Base-by-base conservation (phyloP, 805 yeast genomes). In the Priceomyces haplophilus region DNA sequence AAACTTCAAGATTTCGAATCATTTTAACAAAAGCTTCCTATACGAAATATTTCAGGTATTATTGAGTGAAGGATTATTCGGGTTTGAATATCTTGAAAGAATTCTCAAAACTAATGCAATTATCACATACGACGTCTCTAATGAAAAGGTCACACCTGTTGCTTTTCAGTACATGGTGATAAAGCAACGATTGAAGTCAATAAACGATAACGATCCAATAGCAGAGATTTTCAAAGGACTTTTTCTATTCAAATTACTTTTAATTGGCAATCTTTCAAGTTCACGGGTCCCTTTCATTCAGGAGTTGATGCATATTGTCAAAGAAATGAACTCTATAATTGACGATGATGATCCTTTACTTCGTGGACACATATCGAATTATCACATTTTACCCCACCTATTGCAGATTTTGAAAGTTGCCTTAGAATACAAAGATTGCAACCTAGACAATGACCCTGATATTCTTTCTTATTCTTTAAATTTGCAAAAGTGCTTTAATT, bases 351-450 rank as follows among this genome's bases (percentile, higher is more conserved):
- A 39, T 25, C 35, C 27, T 8, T 24, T 34, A 23, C 43, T 53
- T n/a, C 55, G 58, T 42, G 41, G 51, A 4, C 55, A 59, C 38
- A 47, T 63, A 13, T 55, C 64, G 23, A 64, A 64, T 41, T 61
- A 56, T 48, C 66, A 64, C 38, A 38, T 62, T n/a, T 47, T 59
- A 15, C 64, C 61, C 12, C 65, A 60, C 19, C 47, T 65, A 15
- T 48, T 65, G 17, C 67, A 63, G 31, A 41, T 64, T 5, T 42
- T 65, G 20, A 63, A 58, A 43, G 45, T 63, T 13, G 42, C 54
- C 29, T 45, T 60, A 13, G 64, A 56, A 25, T 41, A 21, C 8
- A 7, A 6, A 21, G 24, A 21, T 21, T 21, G 24, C 8, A 8
- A 8, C 6, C 24, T 21, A 21, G 24, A 21, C 8, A 21, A 21